A percentile compares a stretch with the other conserved stretches of the same genome.
phyloP scores from a whole-genome alignment of 2,329 filamentous ascomycete species.

The Fusarium begoniae region DNA sequence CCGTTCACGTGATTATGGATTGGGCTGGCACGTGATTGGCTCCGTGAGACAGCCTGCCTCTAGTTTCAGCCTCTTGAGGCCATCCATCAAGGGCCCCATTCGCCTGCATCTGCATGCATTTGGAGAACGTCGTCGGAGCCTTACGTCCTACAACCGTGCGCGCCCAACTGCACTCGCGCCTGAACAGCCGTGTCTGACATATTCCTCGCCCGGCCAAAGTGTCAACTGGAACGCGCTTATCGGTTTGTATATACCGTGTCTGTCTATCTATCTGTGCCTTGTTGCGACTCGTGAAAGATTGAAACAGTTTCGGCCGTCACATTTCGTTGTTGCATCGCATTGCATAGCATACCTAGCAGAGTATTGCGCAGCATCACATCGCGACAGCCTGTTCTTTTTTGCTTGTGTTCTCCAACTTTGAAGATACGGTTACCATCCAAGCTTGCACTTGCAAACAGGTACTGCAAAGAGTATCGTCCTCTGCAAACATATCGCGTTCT shows the following conservation, averaged over 20 bases:
- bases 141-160: constrained; percentile 39
- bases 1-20: fast-evolving
- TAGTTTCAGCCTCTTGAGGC: constrained; percentile 37
- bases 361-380: background rate
- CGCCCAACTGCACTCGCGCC: constrained; percentile 42
- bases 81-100: constrained; percentile 34
- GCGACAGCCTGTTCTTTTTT: constrained; percentile 11
- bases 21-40: constrained; percentile 13
- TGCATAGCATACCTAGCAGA: constrained; percentile 15
- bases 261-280: constrained; percentile 38
- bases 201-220: constrained; percentile 33
- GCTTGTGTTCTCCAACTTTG: constrained; percentile 6
- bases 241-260: constrained; percentile 37
- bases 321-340: constrained; percentile 26
- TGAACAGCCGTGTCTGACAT: constrained; percentile 27
- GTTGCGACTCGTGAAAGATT: constrained; percentile 35
- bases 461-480: constrained; percentile 14
- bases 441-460: constrained; percentile 16
- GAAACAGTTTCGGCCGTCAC: constrained; percentile 35
- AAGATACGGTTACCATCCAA: background rate
- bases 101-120: constrained; percentile 33
- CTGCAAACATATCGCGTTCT: constrained; percentile 22
- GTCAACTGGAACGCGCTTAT: constrained; percentile 28
- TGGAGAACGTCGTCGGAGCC: constrained; percentile 39
- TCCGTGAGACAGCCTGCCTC: constrained; percentile 25